These are phyloP conservation scores for Fremontodendron californicum DNA, from an alignment of 345 rosid genomes.

Conservation along the genomic window DNA sequence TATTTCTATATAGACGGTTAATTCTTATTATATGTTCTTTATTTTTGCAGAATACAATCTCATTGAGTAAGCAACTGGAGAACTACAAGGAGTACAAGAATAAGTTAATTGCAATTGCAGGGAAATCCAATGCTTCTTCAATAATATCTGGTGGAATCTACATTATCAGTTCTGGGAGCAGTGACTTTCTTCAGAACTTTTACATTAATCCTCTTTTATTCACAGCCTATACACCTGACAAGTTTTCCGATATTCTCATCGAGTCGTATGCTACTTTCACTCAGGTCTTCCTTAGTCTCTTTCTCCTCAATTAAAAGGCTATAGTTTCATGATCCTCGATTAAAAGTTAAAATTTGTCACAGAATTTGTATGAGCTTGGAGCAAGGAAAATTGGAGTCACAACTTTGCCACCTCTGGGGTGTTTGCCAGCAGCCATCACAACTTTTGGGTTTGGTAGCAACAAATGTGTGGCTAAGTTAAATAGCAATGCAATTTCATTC, in stretches of 20 bases:
- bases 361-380: constrained; percentile 66
- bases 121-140: constrained; percentile 51
- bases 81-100: constrained; percentile 58
- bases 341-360: not conserved
- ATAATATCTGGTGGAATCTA: constrained; percentile 59
- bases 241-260: constrained; percentile 62
- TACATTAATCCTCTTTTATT: constrained; percentile 77
- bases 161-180: constrained; percentile 69
- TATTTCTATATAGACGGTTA: not conserved
- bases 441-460: constrained; percentile 57
- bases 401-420: constrained; percentile 71
- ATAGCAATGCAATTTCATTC: constrained; percentile 58
- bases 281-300: constrained; percentile 33
- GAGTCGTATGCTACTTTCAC: constrained; percentile 55
- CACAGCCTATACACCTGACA: constrained; percentile 58
- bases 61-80: constrained; percentile 56
- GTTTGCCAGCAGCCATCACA: constrained; percentile 81
- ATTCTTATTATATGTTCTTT: too few species aligned
- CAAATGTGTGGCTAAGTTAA: constrained; percentile 52
- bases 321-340: not conserved
- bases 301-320: not conserved
- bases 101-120: constrained; percentile 38
- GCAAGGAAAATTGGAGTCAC: constrained; percentile 89
- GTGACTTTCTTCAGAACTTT: constrained; percentile 84
- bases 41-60: constrained; percentile 47